Conservation (phyloP, 306 rosid species). For the Mimosa bimucronata region DNA sequence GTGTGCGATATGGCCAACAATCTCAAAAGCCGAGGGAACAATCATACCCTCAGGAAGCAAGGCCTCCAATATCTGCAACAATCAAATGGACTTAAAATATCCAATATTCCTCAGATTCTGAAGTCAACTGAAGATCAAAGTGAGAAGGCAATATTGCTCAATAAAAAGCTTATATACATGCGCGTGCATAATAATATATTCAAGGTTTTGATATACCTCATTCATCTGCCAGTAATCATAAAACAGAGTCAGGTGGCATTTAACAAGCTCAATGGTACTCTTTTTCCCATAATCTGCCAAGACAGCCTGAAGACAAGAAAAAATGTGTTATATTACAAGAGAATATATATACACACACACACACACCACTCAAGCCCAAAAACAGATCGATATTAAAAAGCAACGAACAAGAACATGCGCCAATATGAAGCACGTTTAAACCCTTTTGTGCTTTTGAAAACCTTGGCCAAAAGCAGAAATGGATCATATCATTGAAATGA, state of each 20-base stretch:
- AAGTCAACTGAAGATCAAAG: constrained; percentile 3
- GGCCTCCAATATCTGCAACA: constrained; percentile 77
- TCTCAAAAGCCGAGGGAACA: constrained; percentile 83
- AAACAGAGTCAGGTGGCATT: constrained; percentile 84
- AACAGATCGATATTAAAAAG: constrained; percentile 11
- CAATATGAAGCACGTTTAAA: constrained; percentile 27
- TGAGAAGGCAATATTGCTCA: not conserved
- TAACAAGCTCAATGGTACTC: constrained; percentile 71
- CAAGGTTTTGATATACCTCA: constrained; percentile 61
- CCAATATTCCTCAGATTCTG: constrained; percentile 17
- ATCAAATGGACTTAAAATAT: constrained; percentile 24
- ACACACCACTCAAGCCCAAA: constrained; percentile 11
- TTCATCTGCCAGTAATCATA: constrained; percentile 92
- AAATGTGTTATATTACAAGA: constrained; percentile 30
- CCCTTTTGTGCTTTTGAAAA: not conserved
- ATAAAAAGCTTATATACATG: constrained; percentile 13
- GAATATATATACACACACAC: not conserved
- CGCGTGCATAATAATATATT: constrained; percentile 2
- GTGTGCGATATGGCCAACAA: constrained; percentile 93
- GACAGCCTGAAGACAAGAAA: constrained; percentile 55
- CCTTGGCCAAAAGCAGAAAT: not conserved
- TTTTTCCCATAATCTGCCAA: constrained; percentile 56
- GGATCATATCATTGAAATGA: not conserved
- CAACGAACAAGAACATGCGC: not conserved
- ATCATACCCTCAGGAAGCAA: constrained; percentile 75